Percentiles rank a stretch among this genome's conserved stretches.
phyloP scores from a whole-genome alignment of 2,329 filamentous ascomycete species.

The Cladobotryum mycophilum region DNA sequence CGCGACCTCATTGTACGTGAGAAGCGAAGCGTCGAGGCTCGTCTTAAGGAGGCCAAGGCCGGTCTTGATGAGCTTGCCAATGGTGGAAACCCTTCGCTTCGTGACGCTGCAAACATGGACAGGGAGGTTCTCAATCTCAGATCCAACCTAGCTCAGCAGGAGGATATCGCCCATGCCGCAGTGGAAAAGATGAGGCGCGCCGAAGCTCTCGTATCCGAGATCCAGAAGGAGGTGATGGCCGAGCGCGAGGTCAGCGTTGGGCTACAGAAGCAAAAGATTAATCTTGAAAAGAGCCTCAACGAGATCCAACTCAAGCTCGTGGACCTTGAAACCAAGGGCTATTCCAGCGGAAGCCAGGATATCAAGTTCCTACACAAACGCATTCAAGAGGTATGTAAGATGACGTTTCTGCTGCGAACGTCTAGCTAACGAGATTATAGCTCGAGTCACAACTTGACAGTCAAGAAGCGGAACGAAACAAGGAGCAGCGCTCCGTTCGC shows the following conservation, averaged over 20 bases:
- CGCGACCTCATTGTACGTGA: slow-evolving; percentile 79
- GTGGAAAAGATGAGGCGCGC: slow-evolving; percentile 96
- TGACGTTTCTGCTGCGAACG: slow-evolving; percentile 13
- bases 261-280: slow-evolving; percentile 84
- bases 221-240: slow-evolving; percentile 84
- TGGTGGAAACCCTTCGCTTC: slow-evolving; percentile 79
- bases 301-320: slow-evolving; percentile 86
- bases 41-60: slow-evolving; percentile 79
- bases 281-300: slow-evolving; percentile 81
- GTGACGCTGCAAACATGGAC: slow-evolving; percentile 83
- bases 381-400: slow-evolving; percentile 78
- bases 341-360: slow-evolving; percentile 88
- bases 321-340: slow-evolving; percentile 94
- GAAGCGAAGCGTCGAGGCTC: slow-evolving; percentile 81
- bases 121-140: slow-evolving; percentile 86
- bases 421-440: slow-evolving; percentile 38
- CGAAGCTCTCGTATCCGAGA: slow-evolving; percentile 78
- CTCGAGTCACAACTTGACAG: slow-evolving; percentile 82
- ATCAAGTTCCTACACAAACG: slow-evolving; percentile 91
- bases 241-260: slow-evolving; percentile 78
- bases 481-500: slow-evolving; percentile 79
- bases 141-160: slow-evolving; percentile 80
- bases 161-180: slow-evolving; percentile 85
- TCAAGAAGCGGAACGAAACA: slow-evolving; percentile 70
- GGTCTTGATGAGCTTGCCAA: slow-evolving; percentile 82